These are phyloP conservation scores for bread wheat (Triticum aestivum) DNA, from an alignment of 176 grass and related monocot genomes.

Conservation along the genomic window IWGSC_CS_RefSeq_v2.1 NC_057811.1:142193099-142193598, in stretches of 20 bases:
- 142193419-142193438: constrained; percentile 30
- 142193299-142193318: neutral
- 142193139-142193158: neutral
- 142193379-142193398: neutral
- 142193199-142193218: neutral
- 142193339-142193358: constrained; percentile 17
- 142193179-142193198: neutral
- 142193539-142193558: constrained; percentile 11
- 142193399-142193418: constrained; percentile 5
- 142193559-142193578: neutral
- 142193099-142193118: neutral
- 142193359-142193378: constrained; percentile 4
- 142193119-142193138: neutral
- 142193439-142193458: constrained; percentile 75
- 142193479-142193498: constrained; percentile 95
- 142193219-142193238: neutral
- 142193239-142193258: constrained; percentile 9
- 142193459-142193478: constrained; percentile 91
- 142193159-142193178: neutral
- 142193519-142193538: constrained; percentile 90
- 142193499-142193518: constrained; percentile 77
- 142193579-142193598: neutral
- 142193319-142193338: neutral
- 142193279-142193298: neutral
- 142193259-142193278: neutral